Percentiles rank a stretch among this genome's conserved stretches.
These are phyloP conservation scores for Saccharum officinarum DNA, from an alignment of 176 grass and related monocot genomes.

Conservation along the genomic window DNA sequence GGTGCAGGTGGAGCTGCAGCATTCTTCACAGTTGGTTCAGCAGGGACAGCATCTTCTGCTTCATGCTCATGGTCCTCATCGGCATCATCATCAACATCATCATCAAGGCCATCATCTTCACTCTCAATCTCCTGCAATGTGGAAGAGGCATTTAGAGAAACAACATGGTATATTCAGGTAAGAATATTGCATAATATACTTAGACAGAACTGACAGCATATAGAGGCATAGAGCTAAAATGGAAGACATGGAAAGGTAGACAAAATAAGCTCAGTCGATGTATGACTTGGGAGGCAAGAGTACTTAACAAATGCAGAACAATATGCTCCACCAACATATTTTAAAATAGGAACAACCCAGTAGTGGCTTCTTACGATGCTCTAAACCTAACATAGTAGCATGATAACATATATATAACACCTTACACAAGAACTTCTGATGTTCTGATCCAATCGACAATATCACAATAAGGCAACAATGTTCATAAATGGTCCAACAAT, in stretches of 20 bases:
- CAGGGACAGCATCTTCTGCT: slow-evolving; percentile 38
- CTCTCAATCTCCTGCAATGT: slow-evolving; percentile 80
- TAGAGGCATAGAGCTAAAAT: not conserved
- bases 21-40: slow-evolving; percentile 43
- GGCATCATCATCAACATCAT: slow-evolving; percentile 59
- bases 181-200: not conserved
- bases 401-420: not conserved
- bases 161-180: not conserved
- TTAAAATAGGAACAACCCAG: not conserved
- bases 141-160: slow-evolving; percentile 1
- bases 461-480: not conserved
- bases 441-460: not conserved
- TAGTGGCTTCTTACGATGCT: slow-evolving; percentile 13
- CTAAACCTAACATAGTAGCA: not conserved
- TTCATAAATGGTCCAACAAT: not conserved
- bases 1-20: slow-evolving; percentile 42
- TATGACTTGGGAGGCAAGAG: not conserved
- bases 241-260: not conserved
- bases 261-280: not conserved
- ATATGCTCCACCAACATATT: not conserved
- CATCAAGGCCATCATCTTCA: slow-evolving; percentile 86
- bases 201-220: not conserved
- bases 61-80: slow-evolving; percentile 66
- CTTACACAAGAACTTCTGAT: not conserved
- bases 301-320: slow-evolving; percentile 16